A percentile compares a stretch with the other conserved stretches of the same genome.
These are phyloP conservation scores for Cordyceps javanica DNA, from an alignment of 2,329 filamentous ascomycete genomes.

Conservation along the genomic window DNA sequence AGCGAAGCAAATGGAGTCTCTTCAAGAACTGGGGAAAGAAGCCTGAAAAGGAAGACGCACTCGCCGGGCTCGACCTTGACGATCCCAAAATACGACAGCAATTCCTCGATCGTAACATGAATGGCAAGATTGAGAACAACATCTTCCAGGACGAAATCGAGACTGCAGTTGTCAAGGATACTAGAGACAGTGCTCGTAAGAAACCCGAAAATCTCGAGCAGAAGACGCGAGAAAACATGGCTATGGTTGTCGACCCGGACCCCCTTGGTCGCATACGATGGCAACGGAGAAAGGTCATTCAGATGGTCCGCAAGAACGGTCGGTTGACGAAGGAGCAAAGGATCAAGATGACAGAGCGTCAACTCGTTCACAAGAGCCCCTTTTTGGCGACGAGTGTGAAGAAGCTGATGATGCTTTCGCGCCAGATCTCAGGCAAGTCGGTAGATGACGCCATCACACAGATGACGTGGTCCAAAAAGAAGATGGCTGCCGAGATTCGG, in stretches of 20 bases:
- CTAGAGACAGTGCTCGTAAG: slow-evolving; percentile 17
- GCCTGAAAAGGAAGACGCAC: slow-evolving; percentile 24
- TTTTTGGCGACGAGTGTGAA: slow-evolving; percentile 81
- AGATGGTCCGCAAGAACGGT: slow-evolving; percentile 59
- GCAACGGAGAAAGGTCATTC: slow-evolving; percentile 79
- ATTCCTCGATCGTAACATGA: slow-evolving; percentile 33
- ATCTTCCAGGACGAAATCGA: slow-evolving; percentile 57
- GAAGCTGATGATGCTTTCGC: slow-evolving; percentile 80
- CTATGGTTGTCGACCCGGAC: slow-evolving; percentile 65
- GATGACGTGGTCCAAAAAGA: slow-evolving; percentile 95
- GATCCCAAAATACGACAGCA: slow-evolving; percentile 36
- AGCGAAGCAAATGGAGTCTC: slow-evolving; percentile 37
- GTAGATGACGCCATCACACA: slow-evolving; percentile 89
- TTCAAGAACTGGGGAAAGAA: slow-evolving; percentile 32
- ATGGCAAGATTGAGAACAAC: slow-evolving; percentile 45
- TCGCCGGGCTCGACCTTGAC: slow-evolving; percentile 30
- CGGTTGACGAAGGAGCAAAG: slow-evolving; percentile 52
- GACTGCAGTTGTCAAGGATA: slow-evolving; percentile 33
- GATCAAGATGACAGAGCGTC: slow-evolving; percentile 58
- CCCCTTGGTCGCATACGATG: slow-evolving; percentile 65
- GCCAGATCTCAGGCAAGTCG: slow-evolving; percentile 89
- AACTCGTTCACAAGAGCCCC: slow-evolving; percentile 54
- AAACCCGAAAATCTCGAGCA: not conserved
- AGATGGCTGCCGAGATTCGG: slow-evolving; percentile 72
- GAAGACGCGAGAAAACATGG: slow-evolving; percentile 46